Evolutionary conservation across 257 asterid species (phyloP), one percentile per base, ranked within the genome.

Genomic region (Craterostigma plantagineum): DNA sequence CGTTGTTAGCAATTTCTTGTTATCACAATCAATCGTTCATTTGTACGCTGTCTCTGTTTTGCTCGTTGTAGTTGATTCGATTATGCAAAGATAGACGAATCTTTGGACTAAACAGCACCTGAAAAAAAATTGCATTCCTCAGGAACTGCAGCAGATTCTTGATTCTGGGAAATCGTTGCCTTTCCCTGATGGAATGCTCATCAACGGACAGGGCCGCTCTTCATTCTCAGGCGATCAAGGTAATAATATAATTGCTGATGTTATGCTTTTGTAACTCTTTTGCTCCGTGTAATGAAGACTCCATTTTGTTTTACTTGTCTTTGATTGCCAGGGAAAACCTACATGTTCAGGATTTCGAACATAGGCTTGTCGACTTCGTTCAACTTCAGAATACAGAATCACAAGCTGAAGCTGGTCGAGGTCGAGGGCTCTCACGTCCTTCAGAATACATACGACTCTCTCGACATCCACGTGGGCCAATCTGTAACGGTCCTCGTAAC

Each of bases 321-420:
- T 46, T 33, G 11, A 23, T 37, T 37, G 3, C n/a, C 84, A 83
- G 99, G 94, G 16, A 69, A 68, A 59, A 79, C 94, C 0, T 90
- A 71, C 67, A 79, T 83, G 96, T 83, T 79, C 60, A 75, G 96
- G 55, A 63, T 90, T 33, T 83, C 99, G 10, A 90, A 90, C 34
- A 50, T 90, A 14, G 99, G 99, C 14, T 40, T 79, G 53, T 66
- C 71, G 44, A 70, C 73, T 33, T 61, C 93, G 0, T 52, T 82
- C 40, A 83, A 90, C 59, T 77, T 90, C 76, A 75, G 99, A 69
- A 79, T 90, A 41, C 87, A 79, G 59, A 91, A 82, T 35, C 99
- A 90, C 50, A 71, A 59, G 51, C 1, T 90, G 87, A 79, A 71
- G 67, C 65, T 80, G 7, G 96, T 90, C 5, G 99, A 90, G 76